These are phyloP conservation scores for Penicillium malachiteum DNA, from an alignment of 495 filamentous ascomycete species.

Conservation along the genomic window DNA sequence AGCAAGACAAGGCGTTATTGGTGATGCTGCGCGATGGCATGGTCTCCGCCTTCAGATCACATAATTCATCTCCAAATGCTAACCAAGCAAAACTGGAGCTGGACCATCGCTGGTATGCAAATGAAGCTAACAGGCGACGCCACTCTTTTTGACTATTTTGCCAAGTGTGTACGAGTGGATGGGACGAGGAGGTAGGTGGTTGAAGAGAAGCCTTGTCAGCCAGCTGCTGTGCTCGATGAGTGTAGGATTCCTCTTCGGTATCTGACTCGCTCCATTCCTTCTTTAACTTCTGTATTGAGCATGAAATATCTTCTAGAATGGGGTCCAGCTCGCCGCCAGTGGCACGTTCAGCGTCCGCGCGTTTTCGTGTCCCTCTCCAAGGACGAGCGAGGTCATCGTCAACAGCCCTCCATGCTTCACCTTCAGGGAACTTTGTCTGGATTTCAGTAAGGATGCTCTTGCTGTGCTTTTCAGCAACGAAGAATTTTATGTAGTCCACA, in stretches of 20 bases:
- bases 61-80: conserved; percentile 64
- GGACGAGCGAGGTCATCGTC: conserved; percentile 53
- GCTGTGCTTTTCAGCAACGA: conserved; percentile 53
- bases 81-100: conserved; percentile 46
- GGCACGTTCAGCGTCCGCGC: conserved; percentile 26
- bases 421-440: conserved; percentile 36
- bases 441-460: conserved; percentile 49
- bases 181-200: conserved; percentile 31
- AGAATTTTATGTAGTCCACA: conserved; percentile 72
- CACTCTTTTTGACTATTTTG: conserved; percentile 40
- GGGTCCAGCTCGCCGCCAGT: conserved; percentile 23
- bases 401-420: conserved; percentile 9
- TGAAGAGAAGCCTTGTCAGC: conserved; percentile 23
- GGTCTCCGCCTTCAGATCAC: conserved; percentile 57
- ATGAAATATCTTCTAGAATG: conserved; percentile 20
- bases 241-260: conserved; percentile 13
- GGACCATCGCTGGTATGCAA: conserved; percentile 50
- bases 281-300: conserved; percentile 13
- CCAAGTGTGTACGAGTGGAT: conserved; percentile 44
- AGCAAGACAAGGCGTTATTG: conserved; percentile 31
- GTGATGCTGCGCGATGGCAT: conserved; percentile 25
- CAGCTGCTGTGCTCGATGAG: conserved; percentile 21
- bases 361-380: conserved; percentile 34
- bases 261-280: conserved; percentile 18
- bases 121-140: conserved; percentile 59